Conservation (phyloP, 2,329 filamentous ascomycete genomes). For the Lanzia echinophila region DNA sequence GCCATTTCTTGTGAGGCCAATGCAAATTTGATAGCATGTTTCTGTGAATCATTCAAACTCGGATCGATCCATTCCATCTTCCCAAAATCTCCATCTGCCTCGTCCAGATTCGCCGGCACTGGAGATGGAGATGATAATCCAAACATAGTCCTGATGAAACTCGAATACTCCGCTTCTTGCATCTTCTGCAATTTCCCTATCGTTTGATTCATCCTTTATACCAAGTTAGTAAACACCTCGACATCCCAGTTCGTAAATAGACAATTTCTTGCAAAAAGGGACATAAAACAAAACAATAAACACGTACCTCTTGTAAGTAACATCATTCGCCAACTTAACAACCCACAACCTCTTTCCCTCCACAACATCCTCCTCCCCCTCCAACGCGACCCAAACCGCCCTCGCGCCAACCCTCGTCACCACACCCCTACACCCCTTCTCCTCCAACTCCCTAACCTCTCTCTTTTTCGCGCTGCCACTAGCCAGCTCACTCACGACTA, state of each 20-base stretch:
- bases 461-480: slow-evolving; percentile 52
- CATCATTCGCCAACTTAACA: slow-evolving; percentile 62
- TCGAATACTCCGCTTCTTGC: slow-evolving; percentile 50
- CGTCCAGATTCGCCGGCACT: slow-evolving; percentile 37
- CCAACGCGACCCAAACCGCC: slow-evolving; percentile 60
- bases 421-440: slow-evolving; percentile 62
- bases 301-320: slow-evolving; percentile 46
- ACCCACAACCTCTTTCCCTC: slow-evolving; percentile 47
- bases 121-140: slow-evolving; percentile 48
- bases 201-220: slow-evolving; percentile 53
- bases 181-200: slow-evolving; percentile 56
- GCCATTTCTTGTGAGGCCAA: slow-evolving; percentile 75
- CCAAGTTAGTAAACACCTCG: slow-evolving; percentile 5
- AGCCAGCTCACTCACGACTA: slow-evolving; percentile 68
- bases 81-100: slow-evolving; percentile 36
- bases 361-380: slow-evolving; percentile 42
- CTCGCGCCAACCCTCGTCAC: slow-evolving; percentile 56
- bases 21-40: slow-evolving; percentile 71
- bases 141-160: slow-evolving; percentile 56
- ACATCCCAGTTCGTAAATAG: background rate
- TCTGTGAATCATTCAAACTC: slow-evolving; percentile 59
- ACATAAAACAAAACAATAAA: background rate
- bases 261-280: background rate
- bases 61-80: slow-evolving; percentile 55
- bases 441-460: slow-evolving; percentile 65